Base-by-base conservation (phyloP, 2,329 filamentous ascomycete species). In the Pseudogymnoascus sp. region DNA sequence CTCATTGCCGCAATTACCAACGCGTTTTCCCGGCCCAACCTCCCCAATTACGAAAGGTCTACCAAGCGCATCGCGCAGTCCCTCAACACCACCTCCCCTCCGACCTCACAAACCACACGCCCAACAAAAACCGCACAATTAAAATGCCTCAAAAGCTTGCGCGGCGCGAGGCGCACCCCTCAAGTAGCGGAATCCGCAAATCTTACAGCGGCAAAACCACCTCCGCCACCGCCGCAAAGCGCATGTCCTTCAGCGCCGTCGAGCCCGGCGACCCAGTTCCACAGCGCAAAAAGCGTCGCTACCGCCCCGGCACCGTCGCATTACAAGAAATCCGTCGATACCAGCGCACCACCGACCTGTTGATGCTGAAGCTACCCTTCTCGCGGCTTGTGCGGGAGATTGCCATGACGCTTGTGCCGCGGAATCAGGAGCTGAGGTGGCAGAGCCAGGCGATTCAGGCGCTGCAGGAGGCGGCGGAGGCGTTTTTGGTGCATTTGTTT, bases 401-500 rank as follows among this genome's bases (percentile, higher is more conserved):
- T 68, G 88, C 88, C 3, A 73, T 90, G 29, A 77, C 81, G 1
- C 80, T 88, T 65, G 85, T 86, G 16, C 83, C 85, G 4, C 75
- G 76, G 37, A 85, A 84, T 65, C 80, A 86, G 64, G 88, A 90
- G 65, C 86, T 97, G 75, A 86, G 93, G 69, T 99, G 95, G 93
- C 95, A 97, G 79, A 96, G 90, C 62, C 93, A 96, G 71, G 93
- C 95, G 61, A 95, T 97, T 71, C 86, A 90, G 72, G 93, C 93
- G 11, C 82, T 97, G 2, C 93, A 97, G 77, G 93, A 97, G 80
- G 91, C 93, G 13, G 86, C 93, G n/a, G 93, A 97, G 79, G 93
- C 93, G 4, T 97, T 96, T 77, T 82, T 97, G 69, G 90, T 97
- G 64, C 93, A 96, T 73, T 81, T 97, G n/a, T 97, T 97, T 73